Percentiles rank a stretch among this genome's conserved stretches.
phyloP scores from a whole-genome alignment of 768 basidiomycete genomes.

The Leccinum subgranulosum region DNA sequence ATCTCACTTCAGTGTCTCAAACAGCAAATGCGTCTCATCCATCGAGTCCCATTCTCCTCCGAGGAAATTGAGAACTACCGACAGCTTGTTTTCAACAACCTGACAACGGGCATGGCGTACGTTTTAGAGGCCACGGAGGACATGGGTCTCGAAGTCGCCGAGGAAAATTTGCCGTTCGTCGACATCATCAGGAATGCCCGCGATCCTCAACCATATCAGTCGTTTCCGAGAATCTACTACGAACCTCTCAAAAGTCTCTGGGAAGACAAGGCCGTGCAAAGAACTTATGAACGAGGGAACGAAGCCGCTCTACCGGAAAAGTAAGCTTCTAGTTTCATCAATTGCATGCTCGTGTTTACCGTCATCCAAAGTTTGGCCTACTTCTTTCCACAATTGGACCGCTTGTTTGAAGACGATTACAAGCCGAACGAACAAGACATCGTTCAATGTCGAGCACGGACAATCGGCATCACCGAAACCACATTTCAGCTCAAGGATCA shows the following conservation, averaged over 20 bases:
- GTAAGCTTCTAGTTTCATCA: constrained; percentile 37
- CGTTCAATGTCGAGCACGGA: constrained; percentile 79
- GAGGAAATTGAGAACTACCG: constrained; percentile 87
- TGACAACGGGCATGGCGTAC: constrained; percentile 80
- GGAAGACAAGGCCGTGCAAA: constrained; percentile 71
- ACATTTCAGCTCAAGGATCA: constrained; percentile 75
- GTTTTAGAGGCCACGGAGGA: constrained; percentile 88
- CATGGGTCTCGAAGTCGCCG: constrained; percentile 72
- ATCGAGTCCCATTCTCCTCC: constrained; percentile 76
- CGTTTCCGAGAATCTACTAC: constrained; percentile 68
- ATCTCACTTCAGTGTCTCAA: neutral
- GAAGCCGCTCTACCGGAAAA: constrained; percentile 92
- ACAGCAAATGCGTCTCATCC: constrained; percentile 97
- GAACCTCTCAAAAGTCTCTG: constrained; percentile 71
- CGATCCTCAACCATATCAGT: constrained; percentile 76
- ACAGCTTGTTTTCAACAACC: constrained; percentile 90
- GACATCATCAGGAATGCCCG: constrained; percentile 62
- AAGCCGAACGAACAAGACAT: constrained; percentile 84
- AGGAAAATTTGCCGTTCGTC: constrained; percentile 56
- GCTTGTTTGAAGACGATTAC: constrained; percentile 73
- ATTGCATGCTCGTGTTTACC: neutral
- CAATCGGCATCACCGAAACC: constrained; percentile 90
- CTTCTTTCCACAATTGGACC: constrained; percentile 77
- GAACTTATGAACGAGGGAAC: constrained; percentile 78
- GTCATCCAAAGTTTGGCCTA: constrained; percentile 52